A percentile compares a stretch with the other conserved stretches of the same genome.
These are phyloP conservation scores for Tripterygium wilfordii DNA, from an alignment of 177 flowering plant genomes.

Conservation along the genomic window DNA sequence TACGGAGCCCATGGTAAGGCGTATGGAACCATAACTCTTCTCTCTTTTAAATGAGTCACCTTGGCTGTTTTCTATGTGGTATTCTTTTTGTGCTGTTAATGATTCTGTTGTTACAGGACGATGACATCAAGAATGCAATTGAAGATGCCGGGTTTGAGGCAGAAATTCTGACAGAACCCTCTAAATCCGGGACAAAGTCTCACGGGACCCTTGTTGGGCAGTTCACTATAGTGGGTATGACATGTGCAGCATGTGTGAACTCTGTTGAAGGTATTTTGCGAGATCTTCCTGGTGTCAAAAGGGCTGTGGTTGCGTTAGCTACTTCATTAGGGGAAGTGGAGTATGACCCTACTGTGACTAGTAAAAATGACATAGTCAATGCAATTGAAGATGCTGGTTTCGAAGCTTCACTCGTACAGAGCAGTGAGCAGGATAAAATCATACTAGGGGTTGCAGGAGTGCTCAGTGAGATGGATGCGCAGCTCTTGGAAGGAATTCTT, in stretches of 20 bases:
- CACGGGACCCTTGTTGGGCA: conserved; percentile 59
- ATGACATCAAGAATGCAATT: conserved; percentile 76
- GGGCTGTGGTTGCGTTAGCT: conserved; percentile 88
- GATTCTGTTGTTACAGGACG: conserved; percentile 54
- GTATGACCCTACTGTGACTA: conserved; percentile 66
- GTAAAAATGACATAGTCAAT: conserved; percentile 73
- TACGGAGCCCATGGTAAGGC: no score
- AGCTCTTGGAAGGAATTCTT: conserved; percentile 56
- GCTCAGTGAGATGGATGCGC: conserved; percentile 54
- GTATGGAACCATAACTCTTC: no score
- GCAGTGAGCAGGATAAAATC: conserved; percentile 75
- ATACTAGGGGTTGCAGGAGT: conserved; percentile 54
- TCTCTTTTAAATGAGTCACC: no score
- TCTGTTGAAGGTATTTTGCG: conserved; percentile 90
- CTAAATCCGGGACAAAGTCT: conserved; percentile 20
- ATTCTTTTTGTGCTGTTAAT: neutral
- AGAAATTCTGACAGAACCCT: conserved; percentile 64
- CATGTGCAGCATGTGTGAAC: conserved; percentile 94
- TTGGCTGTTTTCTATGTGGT: no score
- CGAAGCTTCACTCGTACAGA: conserved; percentile 81
- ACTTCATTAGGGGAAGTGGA: conserved; percentile 93
- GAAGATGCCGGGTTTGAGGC: conserved; percentile 99
- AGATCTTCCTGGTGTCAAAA: conserved; percentile 77
- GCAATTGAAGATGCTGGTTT: conserved; percentile 99
- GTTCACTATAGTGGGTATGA: conserved; percentile 98